Percentiles rank a stretch among this genome's conserved stretches.
Conservation (phyloP, 2,329 filamentous ascomycete species). For the Ascochyta rabiei region DNA sequence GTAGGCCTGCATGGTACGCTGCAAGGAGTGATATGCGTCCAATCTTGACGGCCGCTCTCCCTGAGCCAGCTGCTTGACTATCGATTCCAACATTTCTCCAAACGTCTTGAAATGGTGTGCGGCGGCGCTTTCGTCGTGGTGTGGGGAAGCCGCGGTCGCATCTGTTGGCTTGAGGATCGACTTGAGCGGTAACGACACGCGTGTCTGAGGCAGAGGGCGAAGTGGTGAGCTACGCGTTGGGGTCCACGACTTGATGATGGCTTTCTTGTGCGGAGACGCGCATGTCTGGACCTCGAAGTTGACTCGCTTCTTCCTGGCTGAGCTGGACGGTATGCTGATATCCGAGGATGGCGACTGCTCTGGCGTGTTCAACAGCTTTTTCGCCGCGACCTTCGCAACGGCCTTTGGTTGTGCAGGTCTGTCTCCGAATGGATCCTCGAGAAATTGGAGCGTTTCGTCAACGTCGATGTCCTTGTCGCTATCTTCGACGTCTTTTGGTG, state of each 20-base stretch:
- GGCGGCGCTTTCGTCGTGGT: conserved; percentile 47
- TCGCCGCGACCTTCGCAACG: conserved; percentile 13
- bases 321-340: conserved; percentile 42
- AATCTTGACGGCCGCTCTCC: conserved; percentile 73
- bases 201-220: conserved; percentile 55
- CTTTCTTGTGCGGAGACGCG: conserved; percentile 58
- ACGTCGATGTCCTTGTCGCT: conserved; percentile 42
- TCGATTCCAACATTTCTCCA: conserved; percentile 81
- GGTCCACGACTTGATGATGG: conserved; percentile 33
- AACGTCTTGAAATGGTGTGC: conserved; percentile 65
- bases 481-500: conserved; percentile 56
- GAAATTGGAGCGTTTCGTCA: conserved; percentile 51
- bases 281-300: conserved; percentile 68
- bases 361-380: conserved; percentile 44
- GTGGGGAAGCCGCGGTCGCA: conserved; percentile 46
- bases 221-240: conserved; percentile 51
- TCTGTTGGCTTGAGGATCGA: conserved; percentile 80
- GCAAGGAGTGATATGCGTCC: conserved; percentile 85
- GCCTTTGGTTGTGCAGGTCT: conserved; percentile 35
- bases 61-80: conserved; percentile 79
- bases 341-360: conserved; percentile 54
- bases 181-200: conserved; percentile 64
- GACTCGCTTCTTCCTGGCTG: conserved; percentile 54
- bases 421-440: conserved; percentile 50
- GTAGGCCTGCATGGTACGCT: conserved; percentile 77